Evolutionary conservation across 352 stramenopile genomes (phyloP).

Genomic region (Pythium grandisporangium): DNA sequence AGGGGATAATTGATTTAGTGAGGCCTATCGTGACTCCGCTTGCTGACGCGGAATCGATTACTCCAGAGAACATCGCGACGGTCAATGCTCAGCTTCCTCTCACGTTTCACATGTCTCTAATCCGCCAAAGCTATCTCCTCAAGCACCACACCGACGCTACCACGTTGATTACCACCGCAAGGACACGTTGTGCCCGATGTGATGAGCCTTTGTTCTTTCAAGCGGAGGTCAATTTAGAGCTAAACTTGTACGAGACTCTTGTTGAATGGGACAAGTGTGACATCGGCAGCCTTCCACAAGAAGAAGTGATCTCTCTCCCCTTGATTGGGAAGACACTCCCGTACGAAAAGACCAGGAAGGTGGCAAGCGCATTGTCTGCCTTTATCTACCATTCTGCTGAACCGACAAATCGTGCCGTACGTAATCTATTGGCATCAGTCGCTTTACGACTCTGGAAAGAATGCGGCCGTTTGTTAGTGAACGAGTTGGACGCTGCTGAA

Average conservation of each 20-base stretch:
- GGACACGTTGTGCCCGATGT: too few relatives aligned
- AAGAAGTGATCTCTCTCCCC: too few relatives aligned
- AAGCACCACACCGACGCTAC: neutral
- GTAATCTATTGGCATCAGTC: neutral
- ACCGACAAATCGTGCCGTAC: too few relatives aligned
- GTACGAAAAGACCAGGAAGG: too few relatives aligned
- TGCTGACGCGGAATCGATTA: neutral
- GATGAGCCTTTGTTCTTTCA: too few relatives aligned
- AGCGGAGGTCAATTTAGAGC: too few relatives aligned
- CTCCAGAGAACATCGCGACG: neutral
- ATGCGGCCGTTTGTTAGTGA: neutral
- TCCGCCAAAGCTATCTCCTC: neutral
- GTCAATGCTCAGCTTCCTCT: neutral
- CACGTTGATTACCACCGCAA: too few relatives aligned
- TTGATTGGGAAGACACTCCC: too few relatives aligned
- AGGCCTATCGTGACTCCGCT: conserved; percentile 14
- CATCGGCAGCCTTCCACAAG: too few relatives aligned
- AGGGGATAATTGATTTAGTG: conserved; percentile 24
- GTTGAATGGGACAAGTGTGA: neutral
- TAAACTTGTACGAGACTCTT: conserved; percentile 3
- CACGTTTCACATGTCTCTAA: neutral
- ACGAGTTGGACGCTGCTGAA: neutral
- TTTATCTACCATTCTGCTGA: too few relatives aligned
- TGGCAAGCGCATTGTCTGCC: too few relatives aligned
- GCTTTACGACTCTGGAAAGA: neutral